Evolutionary conservation across 257 asterid genomes (phyloP).

Genomic region (Solanum chiquidenum): DNA sequence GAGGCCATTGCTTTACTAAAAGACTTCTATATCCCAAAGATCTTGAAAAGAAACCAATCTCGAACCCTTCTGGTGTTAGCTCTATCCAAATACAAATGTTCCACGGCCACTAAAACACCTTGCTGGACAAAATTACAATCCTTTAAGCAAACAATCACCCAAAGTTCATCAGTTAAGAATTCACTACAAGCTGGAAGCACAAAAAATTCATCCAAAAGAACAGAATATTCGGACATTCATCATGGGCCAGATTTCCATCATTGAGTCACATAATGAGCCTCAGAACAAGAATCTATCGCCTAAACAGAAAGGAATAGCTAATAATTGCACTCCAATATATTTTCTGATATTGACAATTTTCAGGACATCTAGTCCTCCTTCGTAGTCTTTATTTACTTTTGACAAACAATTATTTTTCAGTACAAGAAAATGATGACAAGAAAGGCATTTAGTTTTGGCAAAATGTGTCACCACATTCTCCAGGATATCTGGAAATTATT

Average conservation of each 20-base stretch:
- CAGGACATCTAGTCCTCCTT: background rate
- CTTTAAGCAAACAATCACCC: background rate
- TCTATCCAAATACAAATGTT: background rate
- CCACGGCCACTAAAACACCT: background rate
- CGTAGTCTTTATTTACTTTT: background rate
- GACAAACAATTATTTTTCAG: background rate
- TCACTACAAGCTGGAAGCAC: background rate
- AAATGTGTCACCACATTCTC: background rate
- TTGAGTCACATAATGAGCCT: background rate
- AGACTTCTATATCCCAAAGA: background rate
- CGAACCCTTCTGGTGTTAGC: background rate
- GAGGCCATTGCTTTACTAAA: background rate
- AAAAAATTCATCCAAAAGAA: background rate
- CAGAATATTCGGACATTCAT: background rate
- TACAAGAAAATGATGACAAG: background rate
- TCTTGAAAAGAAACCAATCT: background rate
- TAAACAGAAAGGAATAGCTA: background rate
- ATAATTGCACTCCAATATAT: background rate
- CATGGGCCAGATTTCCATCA: background rate
- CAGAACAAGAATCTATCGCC: background rate
- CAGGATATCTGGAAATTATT: background rate
- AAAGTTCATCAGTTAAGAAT: background rate
- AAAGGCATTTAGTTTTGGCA: background rate
- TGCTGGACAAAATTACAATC: background rate
- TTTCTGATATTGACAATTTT: background rate